A percentile compares a stretch with the other conserved stretches of the same genome.
These are phyloP conservation scores for Beauveria rudraprayagi DNA, from an alignment of 2,329 filamentous ascomycete genomes.

Conservation along the genomic window DNA sequence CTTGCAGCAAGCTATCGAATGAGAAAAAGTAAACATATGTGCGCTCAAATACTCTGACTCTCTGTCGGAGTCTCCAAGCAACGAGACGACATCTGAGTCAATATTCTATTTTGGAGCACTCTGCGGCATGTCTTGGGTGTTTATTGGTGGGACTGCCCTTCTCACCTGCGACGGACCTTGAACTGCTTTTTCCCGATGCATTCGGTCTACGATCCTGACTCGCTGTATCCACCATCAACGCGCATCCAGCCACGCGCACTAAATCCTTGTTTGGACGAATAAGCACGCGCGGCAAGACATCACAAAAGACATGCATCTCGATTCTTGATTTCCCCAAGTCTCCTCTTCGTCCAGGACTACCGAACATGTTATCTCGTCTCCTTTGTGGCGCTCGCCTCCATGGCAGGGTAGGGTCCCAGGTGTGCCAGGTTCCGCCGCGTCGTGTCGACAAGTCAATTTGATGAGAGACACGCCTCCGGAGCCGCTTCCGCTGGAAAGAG, in stretches of 20 bases:
- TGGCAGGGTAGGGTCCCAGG: neutral
- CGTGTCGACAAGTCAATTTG: neutral
- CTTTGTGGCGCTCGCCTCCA: neutral
- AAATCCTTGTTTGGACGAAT: neutral
- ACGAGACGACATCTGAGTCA: too few species aligned
- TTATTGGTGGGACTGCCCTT: too few species aligned
- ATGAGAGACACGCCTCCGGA: neutral
- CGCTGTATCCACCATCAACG: neutral
- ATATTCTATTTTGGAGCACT: too few species aligned
- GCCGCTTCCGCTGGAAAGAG: neutral
- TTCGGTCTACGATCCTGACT: too few species aligned
- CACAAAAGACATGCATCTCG: neutral
- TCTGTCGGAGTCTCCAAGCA: too few species aligned
- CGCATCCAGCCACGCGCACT: neutral
- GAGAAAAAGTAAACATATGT: neutral
- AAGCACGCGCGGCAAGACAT: neutral
- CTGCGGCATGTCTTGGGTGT: too few species aligned
- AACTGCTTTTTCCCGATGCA: too few species aligned
- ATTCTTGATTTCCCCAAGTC: neutral
- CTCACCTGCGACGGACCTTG: too few species aligned
- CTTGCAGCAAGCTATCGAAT: conserved; percentile 1
- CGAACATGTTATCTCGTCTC: neutral
- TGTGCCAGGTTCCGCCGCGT: neutral
- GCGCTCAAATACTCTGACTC: neutral
- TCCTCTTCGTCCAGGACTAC: neutral